Base-by-base conservation (phyloP, 495 filamentous ascomycete genomes). In the Penicillium canescens region DNA sequence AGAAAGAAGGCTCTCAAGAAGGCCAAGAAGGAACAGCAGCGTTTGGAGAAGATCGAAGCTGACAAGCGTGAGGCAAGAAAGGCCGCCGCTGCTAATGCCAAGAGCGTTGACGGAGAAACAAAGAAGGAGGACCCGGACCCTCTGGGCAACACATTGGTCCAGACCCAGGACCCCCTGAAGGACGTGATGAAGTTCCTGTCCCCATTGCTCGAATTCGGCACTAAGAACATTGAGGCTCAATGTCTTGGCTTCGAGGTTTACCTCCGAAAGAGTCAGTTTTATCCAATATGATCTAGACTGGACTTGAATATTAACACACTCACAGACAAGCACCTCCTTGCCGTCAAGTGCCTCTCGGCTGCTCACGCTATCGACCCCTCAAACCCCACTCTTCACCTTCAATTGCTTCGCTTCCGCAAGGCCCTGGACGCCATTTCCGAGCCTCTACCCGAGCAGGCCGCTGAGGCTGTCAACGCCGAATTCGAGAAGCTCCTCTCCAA, bases 1-100 rank as follows among this genome's bases (percentile, higher is more conserved):
- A 80, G 82, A 49, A 98, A 96, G 81, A 98, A 95, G 77, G 91
- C 91, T 1, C 76, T 89, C 35, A 97, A 96, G 80, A 98, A 98
- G 76, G 92, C 93, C 3, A 92, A 86, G 74, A 92, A 90, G 71
- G 94, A 96, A 59, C 88, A 89, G 10, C 88, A 94, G 61, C 92
- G 88, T 60, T 68, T 81, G 41, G 91, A 96, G 65, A 87, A 89
- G 62, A 85, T 86, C 33, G 93, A 92, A 28, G 85, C 85, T 12
- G 87, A 91, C 56, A 93, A 89, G 71, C 86, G 89, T 23, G 92
- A 66, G 74, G 74, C 63, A 59, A 70, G 69, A 64, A 81, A 75
- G 50, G 75, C 60, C 38, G 75, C 85, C 59, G 76, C 76, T 47
- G 73, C 66, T 11, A 67, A 55, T 38, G 68, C 74, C 31, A 81